Evolutionary conservation across 495 filamentous ascomycete genomes (phyloP), one percentile per base, ranked within the genome.

Genomic region (Mycothermus thermophilus): DNA sequence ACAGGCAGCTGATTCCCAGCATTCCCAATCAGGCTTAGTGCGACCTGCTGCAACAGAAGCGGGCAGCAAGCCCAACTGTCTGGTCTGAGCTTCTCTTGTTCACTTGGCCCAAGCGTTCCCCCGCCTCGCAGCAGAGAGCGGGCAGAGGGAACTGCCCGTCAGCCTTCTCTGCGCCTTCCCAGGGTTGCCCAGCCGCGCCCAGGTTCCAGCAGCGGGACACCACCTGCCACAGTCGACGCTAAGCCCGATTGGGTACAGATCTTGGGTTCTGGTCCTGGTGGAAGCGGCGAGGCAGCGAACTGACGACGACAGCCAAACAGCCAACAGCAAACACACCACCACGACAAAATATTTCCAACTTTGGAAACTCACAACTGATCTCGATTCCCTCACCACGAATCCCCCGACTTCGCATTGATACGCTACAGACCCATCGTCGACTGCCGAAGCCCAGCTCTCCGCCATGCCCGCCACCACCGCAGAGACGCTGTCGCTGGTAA

Each of bases 401-500:
- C 23, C 26, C 6, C 22, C 22, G 6, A 11, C 11, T 11, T 11
- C 22, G 22, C 6, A 25, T 25, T 11, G 22, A 25, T 11, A 6
- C 11, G 6, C 22, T 25, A 6, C 22, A 25, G 22, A 6, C 22
- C 22, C n/a, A n/a, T n/a, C n/a, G 6, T 25, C 24, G 5, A 33
- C 15, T 19, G 27, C 19, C 18, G 8, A 15, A 31, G n/a, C 11
- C 18, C 5, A 11, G 12, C 25, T 25, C 22, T 13, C 46, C 61
- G 68, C 50, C 51, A 93, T 95, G 86, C 86, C 84, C 63, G 74
- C 86, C 61, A 95, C 86, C 42, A 93, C 86, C 60, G 84, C 83
- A 50, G 86, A 95, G 61, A 88, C 86, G 41, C 77, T 95, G 51
- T 86, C 82, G 37, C 75, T 93, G 53, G 82, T 93, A 56, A 83